These are phyloP conservation scores for Termitomyces bulborhizus DNA, from an alignment of 768 basidiomycete genomes.

Conservation along the genomic window DNA sequence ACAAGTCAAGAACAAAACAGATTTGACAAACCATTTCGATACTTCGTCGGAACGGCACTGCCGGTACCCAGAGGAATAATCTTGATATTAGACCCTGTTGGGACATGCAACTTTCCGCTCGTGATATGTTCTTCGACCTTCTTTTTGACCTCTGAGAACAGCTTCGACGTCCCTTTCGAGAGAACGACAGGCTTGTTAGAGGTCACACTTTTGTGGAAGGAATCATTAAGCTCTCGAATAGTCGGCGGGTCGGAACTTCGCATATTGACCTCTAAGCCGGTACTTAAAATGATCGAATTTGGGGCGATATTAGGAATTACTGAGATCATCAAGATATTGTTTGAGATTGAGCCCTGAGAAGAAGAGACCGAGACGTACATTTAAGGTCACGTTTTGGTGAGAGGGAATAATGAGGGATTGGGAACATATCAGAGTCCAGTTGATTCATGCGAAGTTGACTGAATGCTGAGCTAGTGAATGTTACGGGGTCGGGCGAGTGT, in stretches of 20 bases:
- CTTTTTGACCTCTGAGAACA: conserved; percentile 33
- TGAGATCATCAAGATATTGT: conserved; percentile 11
- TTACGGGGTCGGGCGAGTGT: conserved; percentile 55
- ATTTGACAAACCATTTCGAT: conserved; percentile 67
- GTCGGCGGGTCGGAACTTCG: conserved; percentile 42
- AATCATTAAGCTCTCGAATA: conserved; percentile 23
- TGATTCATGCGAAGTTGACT: conserved; percentile 67
- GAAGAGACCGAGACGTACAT: conserved; percentile 18
- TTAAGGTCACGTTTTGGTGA: conserved; percentile 33
- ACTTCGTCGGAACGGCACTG: conserved; percentile 78
- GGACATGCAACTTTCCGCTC: conserved; percentile 8
- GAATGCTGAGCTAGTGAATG: conserved; percentile 69
- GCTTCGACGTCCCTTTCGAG: conserved; percentile 25
- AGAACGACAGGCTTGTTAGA: conserved; percentile 22
- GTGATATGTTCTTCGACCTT: conserved; percentile 19
- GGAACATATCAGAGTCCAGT: conserved; percentile 71
- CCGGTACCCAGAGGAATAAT: conserved; percentile 85
- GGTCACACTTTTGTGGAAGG: conserved; percentile 32
- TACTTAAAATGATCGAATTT: conserved; percentile 34
- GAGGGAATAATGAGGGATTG: conserved; percentile 49
- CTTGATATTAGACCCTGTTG: conserved; percentile 56
- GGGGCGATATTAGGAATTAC: conserved; percentile 41
- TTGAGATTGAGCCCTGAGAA: background rate
- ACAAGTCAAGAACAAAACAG: background rate
- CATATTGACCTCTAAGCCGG: conserved; percentile 35